Conservation (phyloP, 2,329 filamentous ascomycete genomes). For the Lecanicillium sp. region DNA sequence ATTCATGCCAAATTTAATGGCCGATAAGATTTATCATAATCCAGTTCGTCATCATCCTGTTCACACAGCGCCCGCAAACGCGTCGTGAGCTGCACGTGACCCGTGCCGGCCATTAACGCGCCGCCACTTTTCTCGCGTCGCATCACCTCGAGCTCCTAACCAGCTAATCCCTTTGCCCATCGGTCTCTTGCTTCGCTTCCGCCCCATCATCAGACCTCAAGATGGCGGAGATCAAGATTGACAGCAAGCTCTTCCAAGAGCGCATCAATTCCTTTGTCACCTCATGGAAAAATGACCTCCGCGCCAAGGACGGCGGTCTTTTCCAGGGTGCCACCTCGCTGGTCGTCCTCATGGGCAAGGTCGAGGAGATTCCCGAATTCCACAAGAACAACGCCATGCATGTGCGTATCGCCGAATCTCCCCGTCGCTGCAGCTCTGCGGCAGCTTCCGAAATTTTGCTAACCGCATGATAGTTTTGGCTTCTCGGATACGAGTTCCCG, state of each 20-base stretch:
- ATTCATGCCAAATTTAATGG: too few relatives aligned
- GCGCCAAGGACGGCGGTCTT: conserved; percentile 70
- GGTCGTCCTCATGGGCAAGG: conserved; percentile 89
- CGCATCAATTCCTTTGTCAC: conserved; percentile 80
- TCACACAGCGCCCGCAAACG: not conserved
- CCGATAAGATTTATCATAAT: not conserved
- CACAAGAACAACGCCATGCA: conserved; percentile 97
- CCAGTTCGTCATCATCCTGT: not conserved
- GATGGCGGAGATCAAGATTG: conserved; percentile 87
- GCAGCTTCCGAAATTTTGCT: not conserved
- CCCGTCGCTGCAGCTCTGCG: conserved; percentile 4
- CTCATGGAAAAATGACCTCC: conserved; percentile 95
- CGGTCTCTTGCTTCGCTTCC: conserved; percentile 20
- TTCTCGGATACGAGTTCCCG: conserved; percentile 96
- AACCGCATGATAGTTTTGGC: conserved; percentile 69
- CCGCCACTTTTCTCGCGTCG: conserved; percentile 36
- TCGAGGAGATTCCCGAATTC: conserved; percentile 78
- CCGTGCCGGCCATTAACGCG: conserved; percentile 35
- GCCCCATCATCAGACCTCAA: conserved; percentile 32
- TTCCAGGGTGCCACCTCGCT: conserved; percentile 86
- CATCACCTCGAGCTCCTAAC: conserved; percentile 21
- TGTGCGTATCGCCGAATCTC: conserved; percentile 6
- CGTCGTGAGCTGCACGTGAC: conserved; percentile 31
- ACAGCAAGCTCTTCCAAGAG: conserved; percentile 89
- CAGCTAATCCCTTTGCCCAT: conserved; percentile 18